phyloP scores from a whole-genome alignment of 1,284 basidiomycete species.

The Dichomitus squalens region DNA sequence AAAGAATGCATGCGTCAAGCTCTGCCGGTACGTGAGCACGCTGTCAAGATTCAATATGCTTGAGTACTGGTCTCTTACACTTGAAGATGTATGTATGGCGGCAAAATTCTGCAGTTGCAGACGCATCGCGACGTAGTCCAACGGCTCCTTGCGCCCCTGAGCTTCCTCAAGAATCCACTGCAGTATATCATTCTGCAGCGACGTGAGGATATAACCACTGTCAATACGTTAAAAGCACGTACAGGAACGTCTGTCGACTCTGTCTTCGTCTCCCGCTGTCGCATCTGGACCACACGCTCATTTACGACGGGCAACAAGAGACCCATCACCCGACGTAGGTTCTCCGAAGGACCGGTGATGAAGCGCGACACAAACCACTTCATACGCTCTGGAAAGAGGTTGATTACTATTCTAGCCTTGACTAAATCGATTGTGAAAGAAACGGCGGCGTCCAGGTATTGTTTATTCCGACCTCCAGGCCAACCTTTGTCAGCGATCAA shows the following conservation, averaged over 20 bases:
- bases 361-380: too few species aligned
- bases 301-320: too few species aligned
- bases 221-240: neutral
- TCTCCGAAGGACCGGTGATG: too few species aligned
- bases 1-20: conserved; percentile 40
- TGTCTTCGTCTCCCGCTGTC: conserved; percentile 24
- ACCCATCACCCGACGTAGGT: too few species aligned
- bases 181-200: conserved; percentile 29
- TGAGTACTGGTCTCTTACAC: too few species aligned
- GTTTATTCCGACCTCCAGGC: neutral
- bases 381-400: neutral
- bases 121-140: too few species aligned
- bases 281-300: too few species aligned
- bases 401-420: neutral
- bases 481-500: too few species aligned
- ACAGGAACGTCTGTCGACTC: neutral
- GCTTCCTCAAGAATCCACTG: conserved; percentile 33
- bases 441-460: neutral
- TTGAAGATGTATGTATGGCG: conserved; percentile 36
- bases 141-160: too few species aligned
- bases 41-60: fast-evolving
- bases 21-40: conserved; percentile 25
- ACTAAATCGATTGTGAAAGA: neutral
- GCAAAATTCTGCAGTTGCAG: conserved; percentile 30
- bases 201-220: neutral